Evolutionary conservation across 805 yeast genomes (phyloP), one percentile per base, ranked within the genome.

Genomic region (Saccharomycopsis schoenii): DNA sequence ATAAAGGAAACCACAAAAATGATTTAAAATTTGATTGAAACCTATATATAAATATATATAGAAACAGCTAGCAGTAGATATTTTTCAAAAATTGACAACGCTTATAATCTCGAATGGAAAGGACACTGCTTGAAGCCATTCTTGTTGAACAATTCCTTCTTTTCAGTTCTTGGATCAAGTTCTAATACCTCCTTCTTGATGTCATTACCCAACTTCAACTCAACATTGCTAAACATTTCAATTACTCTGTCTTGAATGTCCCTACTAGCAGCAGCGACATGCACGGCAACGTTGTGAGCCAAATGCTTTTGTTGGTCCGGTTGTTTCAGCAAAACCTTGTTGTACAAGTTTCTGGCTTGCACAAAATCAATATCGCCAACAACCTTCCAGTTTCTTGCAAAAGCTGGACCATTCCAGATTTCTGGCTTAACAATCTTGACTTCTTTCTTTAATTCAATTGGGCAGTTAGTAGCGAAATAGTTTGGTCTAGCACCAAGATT

Each of bases 311-410:
- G 97, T 74, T 89, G 96, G 67, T 91, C 90, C 15, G 88, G 83
- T 69, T 85, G 83, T 71, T 76, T 85, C 59, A 87, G 87, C 71
- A 89, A 80, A 41, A 89, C 94, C 62, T 86, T 78, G 55, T 69
- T 70, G 84, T 90, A 93, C 68, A 92, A 80, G 40, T 73, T 84
- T 64, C 85, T 77, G 58, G 97, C 87, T 77, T 92, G 97, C 65
- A 74, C 80, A 72, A 76, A 92, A 76, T 92, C 97, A 66, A 76
- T 75, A 63, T 82, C 89, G 58, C 84, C 86, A 29, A 73, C 74
- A 60, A 82, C 82, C 61, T 81, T 80, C 97, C 97, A 91, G 76
- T 90, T 94, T 83, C 82, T 88, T 66, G 93, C 89, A 64, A 85
- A 76, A 56, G 94, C 94, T 60, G 90, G 82, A 61, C 94, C 94